phyloP scores from a whole-genome alignment of 106 monocot species.

The Cymbidium sinense region DNA sequence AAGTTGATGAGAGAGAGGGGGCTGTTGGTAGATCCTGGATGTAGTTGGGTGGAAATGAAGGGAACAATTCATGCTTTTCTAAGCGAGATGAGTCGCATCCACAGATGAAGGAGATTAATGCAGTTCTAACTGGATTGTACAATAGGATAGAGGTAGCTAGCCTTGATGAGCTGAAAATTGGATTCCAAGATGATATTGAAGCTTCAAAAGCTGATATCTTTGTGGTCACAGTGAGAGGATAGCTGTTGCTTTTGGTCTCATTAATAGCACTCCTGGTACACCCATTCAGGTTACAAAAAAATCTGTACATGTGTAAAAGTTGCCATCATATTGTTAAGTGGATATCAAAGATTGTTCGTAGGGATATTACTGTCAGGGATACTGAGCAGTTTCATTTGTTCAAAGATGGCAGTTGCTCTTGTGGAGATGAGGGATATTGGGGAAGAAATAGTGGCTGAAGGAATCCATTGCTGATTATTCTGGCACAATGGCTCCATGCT shows the following conservation, averaged over 20 bases:
- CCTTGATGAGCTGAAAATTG: constrained; percentile 21
- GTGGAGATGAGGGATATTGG: constrained; percentile 68
- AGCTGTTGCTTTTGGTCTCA: constrained; percentile 80
- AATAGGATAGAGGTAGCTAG: constrained; percentile 41
- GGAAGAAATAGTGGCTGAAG: constrained; percentile 8
- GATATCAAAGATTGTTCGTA: constrained; percentile 69
- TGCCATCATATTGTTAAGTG: constrained; percentile 63
- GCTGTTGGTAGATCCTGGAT: constrained; percentile 57
- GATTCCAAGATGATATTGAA: constrained; percentile 26
- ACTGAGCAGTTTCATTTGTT: constrained; percentile 81
- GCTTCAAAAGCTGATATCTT: constrained; percentile 66
- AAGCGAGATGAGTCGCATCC: constrained; percentile 73
- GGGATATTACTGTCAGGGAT: constrained; percentile 82
- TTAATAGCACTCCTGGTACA: constrained; percentile 63
- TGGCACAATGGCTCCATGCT: no score
- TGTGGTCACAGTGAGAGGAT: constrained; percentile 94
- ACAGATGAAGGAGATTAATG: constrained; percentile 64
- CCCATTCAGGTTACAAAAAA: constrained; percentile 86
- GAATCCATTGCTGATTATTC: no score
- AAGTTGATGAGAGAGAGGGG: constrained; percentile 69
- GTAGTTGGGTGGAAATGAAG: constrained; percentile 87
- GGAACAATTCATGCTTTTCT: constrained; percentile 78
- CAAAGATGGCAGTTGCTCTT: constrained; percentile 74
- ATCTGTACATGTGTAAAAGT: constrained; percentile 68
- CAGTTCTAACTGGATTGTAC: constrained; percentile 48